Evolutionary conservation across 345 rosid genomes (phyloP).

Genomic region (Syzygium aromaticum): DNA sequence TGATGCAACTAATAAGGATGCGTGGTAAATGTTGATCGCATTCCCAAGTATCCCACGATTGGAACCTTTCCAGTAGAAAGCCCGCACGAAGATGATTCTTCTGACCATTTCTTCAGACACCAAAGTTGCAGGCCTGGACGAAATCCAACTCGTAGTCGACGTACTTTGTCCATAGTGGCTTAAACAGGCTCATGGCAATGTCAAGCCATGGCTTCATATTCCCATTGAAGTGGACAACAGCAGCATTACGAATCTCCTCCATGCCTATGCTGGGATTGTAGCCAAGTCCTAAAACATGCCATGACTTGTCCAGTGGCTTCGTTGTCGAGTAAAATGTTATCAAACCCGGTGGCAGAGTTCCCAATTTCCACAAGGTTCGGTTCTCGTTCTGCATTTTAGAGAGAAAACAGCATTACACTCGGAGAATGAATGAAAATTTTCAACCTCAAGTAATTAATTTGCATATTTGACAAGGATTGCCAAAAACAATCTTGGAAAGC

Average conservation of each 20-base stretch:
- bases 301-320: constrained; percentile 84
- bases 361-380: constrained; percentile 86
- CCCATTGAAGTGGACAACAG: constrained; percentile 93
- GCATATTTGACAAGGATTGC: neutral
- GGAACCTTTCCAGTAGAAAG: neutral
- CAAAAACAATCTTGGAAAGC: neutral
- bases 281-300: constrained; percentile 97
- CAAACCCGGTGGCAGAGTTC: constrained; percentile 88
- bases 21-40: neutral
- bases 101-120: constrained; percentile 22
- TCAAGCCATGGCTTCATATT: constrained; percentile 99
- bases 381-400: constrained; percentile 72
- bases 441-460: neutral
- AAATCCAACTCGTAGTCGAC: constrained; percentile 86
- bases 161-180: constrained; percentile 78
- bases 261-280: constrained; percentile 89
- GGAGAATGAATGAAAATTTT: neutral
- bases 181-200: constrained; percentile 92
- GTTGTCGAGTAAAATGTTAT: constrained; percentile 94
- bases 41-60: neutral
- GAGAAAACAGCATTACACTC: neutral
- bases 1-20: neutral
- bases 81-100: neutral
- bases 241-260: constrained; percentile 90
- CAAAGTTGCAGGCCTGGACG: constrained; percentile 93